These are phyloP conservation scores for Boehmeria nivea DNA, from an alignment of 306 rosid species.

Conservation along the genomic window DNA sequence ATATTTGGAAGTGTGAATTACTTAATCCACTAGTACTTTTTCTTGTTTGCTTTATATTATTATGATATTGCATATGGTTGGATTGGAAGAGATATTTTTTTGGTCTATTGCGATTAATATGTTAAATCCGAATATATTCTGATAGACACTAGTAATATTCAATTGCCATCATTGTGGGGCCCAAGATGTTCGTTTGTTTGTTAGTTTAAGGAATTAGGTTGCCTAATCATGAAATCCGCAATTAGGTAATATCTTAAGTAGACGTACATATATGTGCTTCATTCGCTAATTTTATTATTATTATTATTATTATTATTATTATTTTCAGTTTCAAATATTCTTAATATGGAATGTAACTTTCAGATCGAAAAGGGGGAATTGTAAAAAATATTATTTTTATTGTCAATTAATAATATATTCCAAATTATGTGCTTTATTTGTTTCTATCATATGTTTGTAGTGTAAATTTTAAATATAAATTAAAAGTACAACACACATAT, in stretches of 20 bases:
- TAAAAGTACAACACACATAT: too few relatives aligned
- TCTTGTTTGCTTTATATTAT: neutral
- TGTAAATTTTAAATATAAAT: too few relatives aligned
- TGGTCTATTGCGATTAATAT: slow-evolving; percentile 1
- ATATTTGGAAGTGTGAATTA: neutral
- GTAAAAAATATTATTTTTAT: too few relatives aligned
- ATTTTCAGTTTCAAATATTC: too few relatives aligned
- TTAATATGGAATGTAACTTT: too few relatives aligned
- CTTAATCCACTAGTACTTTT: slow-evolving; percentile 12
- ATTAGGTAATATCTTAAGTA: neutral
- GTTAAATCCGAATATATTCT: slow-evolving; percentile 6
- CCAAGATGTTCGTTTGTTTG: neutral
- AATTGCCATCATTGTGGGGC: neutral
- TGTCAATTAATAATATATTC: too few relatives aligned
- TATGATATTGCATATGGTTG: slow-evolving; percentile 4
- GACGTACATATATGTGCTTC: too few relatives aligned
- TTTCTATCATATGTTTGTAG: too few relatives aligned
- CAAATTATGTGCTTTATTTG: too few relatives aligned
- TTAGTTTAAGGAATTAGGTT: neutral
- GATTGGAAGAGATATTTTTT: neutral
- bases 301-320: too few relatives aligned
- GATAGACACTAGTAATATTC: neutral
- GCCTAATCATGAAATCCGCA: neutral
- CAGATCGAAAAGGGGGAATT: too few relatives aligned
- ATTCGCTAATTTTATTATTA: too few relatives aligned